phyloP scores from a whole-genome alignment of 192 early-diverging fungal genomes.

The Mycoemilia scoparia region DNA sequence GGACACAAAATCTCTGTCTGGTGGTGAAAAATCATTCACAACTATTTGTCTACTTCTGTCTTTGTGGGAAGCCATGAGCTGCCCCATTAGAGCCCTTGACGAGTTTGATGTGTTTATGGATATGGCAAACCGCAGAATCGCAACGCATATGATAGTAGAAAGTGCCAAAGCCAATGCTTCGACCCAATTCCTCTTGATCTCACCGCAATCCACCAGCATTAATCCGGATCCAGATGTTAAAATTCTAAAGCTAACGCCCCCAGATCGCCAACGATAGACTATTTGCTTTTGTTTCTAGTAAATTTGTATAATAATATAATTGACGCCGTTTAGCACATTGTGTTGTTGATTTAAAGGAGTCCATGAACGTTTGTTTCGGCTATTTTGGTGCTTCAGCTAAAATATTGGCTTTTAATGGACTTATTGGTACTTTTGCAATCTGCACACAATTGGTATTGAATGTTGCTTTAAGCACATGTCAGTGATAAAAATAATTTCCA shows the following conservation, averaged over 20 bases:
- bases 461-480: too few relatives aligned
- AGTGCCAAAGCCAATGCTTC: conserved; percentile 47
- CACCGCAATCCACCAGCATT: conserved; percentile 77
- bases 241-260: conserved; percentile 33
- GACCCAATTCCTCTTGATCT: conserved; percentile 91
- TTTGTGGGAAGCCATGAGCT: conserved; percentile 83
- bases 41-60: conserved; percentile 84
- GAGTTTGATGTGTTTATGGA: conserved; percentile 99
- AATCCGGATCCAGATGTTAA: conserved; percentile 22
- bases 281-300: too few relatives aligned
- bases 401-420: too few relatives aligned
- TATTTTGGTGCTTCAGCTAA: too few relatives aligned
- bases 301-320: too few relatives aligned
- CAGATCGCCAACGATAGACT: too few relatives aligned
- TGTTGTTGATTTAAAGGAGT: too few relatives aligned
- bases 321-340: too few relatives aligned
- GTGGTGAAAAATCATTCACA: conserved; percentile 94
- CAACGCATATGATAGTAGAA: conserved; percentile 78
- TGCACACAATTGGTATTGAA: too few relatives aligned
- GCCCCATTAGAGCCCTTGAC: conserved; percentile 84
- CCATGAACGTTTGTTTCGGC: too few relatives aligned
- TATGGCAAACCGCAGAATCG: conserved; percentile 78
- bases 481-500: too few relatives aligned
- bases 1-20: conserved; percentile 81
- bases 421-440: too few relatives aligned